A percentile compares a stretch with the other conserved stretches of the same genome.
phyloP scores from a whole-genome alignment of 1,284 basidiomycete species.

The Ustanciosporium gigantosporum region DNA sequence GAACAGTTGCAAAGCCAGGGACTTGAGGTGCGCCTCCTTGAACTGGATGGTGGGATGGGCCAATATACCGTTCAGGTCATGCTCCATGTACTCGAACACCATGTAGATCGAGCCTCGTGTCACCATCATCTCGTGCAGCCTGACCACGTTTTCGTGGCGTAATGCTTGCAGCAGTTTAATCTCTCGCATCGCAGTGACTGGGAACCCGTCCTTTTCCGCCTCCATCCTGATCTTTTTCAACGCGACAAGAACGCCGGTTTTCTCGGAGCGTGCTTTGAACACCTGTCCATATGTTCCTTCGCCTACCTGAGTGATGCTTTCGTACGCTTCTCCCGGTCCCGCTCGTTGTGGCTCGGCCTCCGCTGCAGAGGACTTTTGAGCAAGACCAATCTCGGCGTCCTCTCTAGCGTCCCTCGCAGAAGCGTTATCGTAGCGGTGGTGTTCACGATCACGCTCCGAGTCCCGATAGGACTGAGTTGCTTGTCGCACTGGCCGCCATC shows the following conservation, averaged over 20 bases:
- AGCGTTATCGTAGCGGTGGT: not conserved
- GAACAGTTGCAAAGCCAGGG: slow-evolving; percentile 91
- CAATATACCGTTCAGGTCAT: slow-evolving; percentile 92
- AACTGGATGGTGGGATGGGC: slow-evolving; percentile 85
- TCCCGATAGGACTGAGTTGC: not conserved
- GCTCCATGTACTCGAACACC: slow-evolving; percentile 99
- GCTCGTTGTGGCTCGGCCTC: slow-evolving; percentile 1
- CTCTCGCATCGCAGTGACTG: slow-evolving; percentile 97
- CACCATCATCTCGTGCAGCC: slow-evolving; percentile 96
- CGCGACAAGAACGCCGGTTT: slow-evolving; percentile 78
- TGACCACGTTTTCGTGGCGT: slow-evolving; percentile 84
- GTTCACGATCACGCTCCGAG: too few species aligned
- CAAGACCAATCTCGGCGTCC: too few species aligned
- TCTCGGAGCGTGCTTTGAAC: slow-evolving; percentile 88
- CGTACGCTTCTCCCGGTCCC: slow-evolving; percentile 69
- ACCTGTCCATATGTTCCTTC: slow-evolving; percentile 99
- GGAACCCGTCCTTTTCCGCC: slow-evolving; percentile 94
- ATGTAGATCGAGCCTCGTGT: slow-evolving; percentile 86
- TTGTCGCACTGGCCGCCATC: too few species aligned
- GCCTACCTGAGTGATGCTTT: slow-evolving; percentile 88
- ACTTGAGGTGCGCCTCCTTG: slow-evolving; percentile 85
- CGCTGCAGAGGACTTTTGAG: too few species aligned
- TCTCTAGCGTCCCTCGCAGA: too few species aligned
- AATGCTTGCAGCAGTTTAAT: slow-evolving; percentile 94
- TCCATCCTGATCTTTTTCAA: slow-evolving; percentile 99